Evolutionary conservation across 495 filamentous ascomycete species (phyloP), one percentile per base, ranked within the genome.

Genomic region (Cairneyella variabilis): DNA sequence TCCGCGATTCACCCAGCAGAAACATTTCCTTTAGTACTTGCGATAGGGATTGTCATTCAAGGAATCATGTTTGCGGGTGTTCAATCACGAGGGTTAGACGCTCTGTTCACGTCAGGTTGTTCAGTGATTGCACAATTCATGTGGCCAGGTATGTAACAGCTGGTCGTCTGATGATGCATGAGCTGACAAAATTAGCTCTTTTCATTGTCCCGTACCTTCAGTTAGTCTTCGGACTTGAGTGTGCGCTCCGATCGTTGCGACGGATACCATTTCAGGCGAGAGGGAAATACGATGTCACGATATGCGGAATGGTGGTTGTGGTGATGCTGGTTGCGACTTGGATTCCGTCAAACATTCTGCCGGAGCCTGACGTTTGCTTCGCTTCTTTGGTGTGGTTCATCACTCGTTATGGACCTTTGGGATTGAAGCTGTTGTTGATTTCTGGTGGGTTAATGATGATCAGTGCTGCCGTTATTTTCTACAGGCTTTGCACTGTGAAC

Each of bases 121-220:
- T 36, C 40, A 20, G 43, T 41, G 32, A 58, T 65, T 18, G 48
- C 64, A 17, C 65, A 70, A 51, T 53, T 68, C 20, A 53, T 68
- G 36, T 72, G 62, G 57, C 64, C 62, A 48, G 62, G 69, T 71
- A 60, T 48, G 60, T 64, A 23, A 11, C 3, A 17, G 11, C 11
- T 10, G 14, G 14, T 26, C 16, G 37, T 1, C 26, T 10, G 26
- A 26, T 3, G 17, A 27, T 1, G 27, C 8, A 16, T 4, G n/a
- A n/a, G 23, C 61, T 64, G 28, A 64, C 46, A 46, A 41, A n/a
- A 18, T 0, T 43, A 72, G 69, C 64, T 0, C 18, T 72, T 11
- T 69, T 69, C 50, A 60, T 70, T 30, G 66, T 71, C 21, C 65
- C 69, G 32, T 64, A 64, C 38, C 59, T 65, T 26, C 61, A 67